Conservation (phyloP, 73 alveolate genomes). For the Tetrahymena borealis region DNA sequence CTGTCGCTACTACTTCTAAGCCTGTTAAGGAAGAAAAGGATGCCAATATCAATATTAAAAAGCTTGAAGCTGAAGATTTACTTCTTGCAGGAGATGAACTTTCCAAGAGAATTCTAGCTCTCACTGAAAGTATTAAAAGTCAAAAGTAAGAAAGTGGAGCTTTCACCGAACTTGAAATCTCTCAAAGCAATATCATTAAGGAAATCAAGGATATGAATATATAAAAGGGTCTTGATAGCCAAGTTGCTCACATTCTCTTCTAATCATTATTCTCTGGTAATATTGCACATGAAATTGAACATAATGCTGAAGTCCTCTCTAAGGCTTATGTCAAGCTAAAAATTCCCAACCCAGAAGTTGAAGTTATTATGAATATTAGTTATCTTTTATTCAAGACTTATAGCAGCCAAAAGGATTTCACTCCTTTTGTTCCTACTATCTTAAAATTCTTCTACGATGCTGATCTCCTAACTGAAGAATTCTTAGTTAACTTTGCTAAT, state of each 20-base stretch:
- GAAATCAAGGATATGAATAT: conserved; percentile 22
- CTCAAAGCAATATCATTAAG: conserved; percentile 10
- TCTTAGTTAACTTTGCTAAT: background rate
- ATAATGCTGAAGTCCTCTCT: conserved; percentile 19
- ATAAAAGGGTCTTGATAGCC: conserved; percentile 1
- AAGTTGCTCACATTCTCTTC: conserved; percentile 17
- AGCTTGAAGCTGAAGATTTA: conserved; percentile 17
- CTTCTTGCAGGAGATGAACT: conserved; percentile 6
- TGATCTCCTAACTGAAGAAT: background rate
- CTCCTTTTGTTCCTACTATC: conserved; percentile 9
- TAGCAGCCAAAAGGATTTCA: conserved; percentile 9
- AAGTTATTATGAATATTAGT: conserved; percentile 19
- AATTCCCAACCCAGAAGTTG: background rate
- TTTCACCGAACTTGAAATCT: background rate
- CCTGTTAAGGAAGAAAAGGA: conserved; percentile 3
- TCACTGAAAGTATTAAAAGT: background rate
- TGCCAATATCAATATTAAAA: conserved; percentile 14
- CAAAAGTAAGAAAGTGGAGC: conserved; percentile 1
- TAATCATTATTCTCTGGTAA: conserved; percentile 14
- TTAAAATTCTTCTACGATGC: conserved; percentile 19
- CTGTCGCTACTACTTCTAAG: background rate
- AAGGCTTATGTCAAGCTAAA: background rate
- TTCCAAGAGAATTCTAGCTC: background rate
- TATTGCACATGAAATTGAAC: background rate
- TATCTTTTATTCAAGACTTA: conserved; percentile 7